phyloP scores from a whole-genome alignment of 306 rosid genomes.

The Macrotyloma uniflorum region DNA sequence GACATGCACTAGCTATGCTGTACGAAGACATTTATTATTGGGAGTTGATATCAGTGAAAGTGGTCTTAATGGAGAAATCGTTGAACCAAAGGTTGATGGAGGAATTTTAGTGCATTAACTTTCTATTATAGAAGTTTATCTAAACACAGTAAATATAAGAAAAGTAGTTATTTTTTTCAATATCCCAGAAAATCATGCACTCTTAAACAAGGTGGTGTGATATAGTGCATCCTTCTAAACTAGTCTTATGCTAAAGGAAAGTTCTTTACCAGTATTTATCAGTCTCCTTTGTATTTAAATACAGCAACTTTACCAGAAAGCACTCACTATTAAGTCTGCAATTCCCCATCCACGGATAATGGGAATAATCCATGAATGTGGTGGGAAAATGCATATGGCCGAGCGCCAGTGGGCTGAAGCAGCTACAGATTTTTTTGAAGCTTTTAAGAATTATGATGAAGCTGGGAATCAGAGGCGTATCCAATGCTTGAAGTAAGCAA shows the following conservation, averaged over 20 bases:
- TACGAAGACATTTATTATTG: not conserved
- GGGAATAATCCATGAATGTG: conserved; percentile 98
- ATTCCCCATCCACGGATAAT: conserved; percentile 99
- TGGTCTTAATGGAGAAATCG: not conserved
- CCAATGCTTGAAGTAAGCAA: conserved; percentile 87
- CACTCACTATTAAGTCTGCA: conserved; percentile 96
- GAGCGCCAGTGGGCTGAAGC: conserved; percentile 99
- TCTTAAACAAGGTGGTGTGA: not conserved
- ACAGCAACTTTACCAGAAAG: conserved; percentile 99
- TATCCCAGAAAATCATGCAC: not conserved
- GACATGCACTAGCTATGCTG: not conserved
- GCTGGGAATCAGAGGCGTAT: conserved; percentile 99
- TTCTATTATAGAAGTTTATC: not conserved
- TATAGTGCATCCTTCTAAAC: not conserved
- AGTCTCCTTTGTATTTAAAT: conserved; percentile 40
- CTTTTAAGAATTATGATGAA: conserved; percentile 93
- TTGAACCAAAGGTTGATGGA: not conserved
- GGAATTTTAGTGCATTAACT: not conserved
- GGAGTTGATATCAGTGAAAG: conserved; percentile 2
- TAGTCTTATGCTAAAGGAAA: conserved; percentile 10
- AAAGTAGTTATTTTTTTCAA: not conserved
- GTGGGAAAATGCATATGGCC: conserved; percentile 99
- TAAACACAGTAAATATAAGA: not conserved
- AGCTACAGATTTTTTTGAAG: conserved; percentile 97
- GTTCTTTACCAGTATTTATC: conserved; percentile 34